Conservation (phyloP, 805 yeast genomes). For the Monosporozyma aquatica region DNA sequence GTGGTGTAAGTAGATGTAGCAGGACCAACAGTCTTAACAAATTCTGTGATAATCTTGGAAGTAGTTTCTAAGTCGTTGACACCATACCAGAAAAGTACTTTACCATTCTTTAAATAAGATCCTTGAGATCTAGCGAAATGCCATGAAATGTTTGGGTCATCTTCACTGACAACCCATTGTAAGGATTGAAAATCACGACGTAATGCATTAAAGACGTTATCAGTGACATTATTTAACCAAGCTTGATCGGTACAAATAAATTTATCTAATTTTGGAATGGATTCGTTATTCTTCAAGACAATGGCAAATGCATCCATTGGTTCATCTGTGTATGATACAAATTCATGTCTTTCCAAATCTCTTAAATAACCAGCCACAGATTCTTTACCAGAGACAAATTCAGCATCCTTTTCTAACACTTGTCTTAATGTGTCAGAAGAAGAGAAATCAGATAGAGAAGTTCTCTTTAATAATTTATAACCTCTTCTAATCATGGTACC, state of each 20-base stretch:
- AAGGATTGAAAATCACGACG: slow-evolving; percentile 62
- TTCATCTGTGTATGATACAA: slow-evolving; percentile 87
- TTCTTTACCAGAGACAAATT: slow-evolving; percentile 55
- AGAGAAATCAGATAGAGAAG: slow-evolving; percentile 56
- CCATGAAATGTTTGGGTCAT: slow-evolving; percentile 86
- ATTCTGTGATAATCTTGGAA: slow-evolving; percentile 52
- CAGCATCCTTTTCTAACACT: slow-evolving; percentile 70
- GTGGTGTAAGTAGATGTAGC: slow-evolving; percentile 27
- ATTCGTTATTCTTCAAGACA: slow-evolving; percentile 42
- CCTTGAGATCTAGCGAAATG: slow-evolving; percentile 90
- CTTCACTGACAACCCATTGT: slow-evolving; percentile 87
- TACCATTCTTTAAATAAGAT: slow-evolving; percentile 80
- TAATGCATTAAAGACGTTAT: slow-evolving; percentile 79
- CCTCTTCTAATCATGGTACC: slow-evolving; percentile 98
- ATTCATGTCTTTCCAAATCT: slow-evolving; percentile 49
- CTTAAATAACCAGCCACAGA: slow-evolving; percentile 78
- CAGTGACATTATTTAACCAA: slow-evolving; percentile 96
- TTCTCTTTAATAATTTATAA: slow-evolving; percentile 69
- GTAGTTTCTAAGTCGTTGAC: slow-evolving; percentile 53
- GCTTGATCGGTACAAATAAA: slow-evolving; percentile 82
- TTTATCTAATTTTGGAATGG: slow-evolving; percentile 67
- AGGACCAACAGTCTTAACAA: slow-evolving; percentile 30
- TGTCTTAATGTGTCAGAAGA: slow-evolving; percentile 69
- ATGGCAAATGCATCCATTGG: slow-evolving; percentile 91
- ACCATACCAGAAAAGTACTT: slow-evolving; percentile 93